Percentiles rank a stretch among this genome's conserved stretches.
Conservation (phyloP, 768 basidiomycete species). For the Lactarius psammicola region DNA sequence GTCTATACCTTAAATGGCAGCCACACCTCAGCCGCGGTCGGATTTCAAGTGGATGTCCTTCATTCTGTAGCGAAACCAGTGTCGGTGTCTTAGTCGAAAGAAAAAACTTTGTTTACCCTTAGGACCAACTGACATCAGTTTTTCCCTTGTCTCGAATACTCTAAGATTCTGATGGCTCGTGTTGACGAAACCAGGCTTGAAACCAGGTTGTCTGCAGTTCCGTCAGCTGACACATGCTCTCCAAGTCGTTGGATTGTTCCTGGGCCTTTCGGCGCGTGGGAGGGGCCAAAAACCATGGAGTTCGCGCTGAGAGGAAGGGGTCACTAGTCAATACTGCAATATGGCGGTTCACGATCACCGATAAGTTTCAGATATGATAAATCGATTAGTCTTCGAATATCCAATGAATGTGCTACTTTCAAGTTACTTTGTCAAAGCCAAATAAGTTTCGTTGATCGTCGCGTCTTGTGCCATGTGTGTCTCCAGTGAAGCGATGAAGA, state of each 20-base stretch:
- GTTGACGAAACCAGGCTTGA: background rate
- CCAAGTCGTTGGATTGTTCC: background rate
- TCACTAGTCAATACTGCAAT: too few species aligned
- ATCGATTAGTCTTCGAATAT: background rate
- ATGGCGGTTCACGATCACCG: background rate
- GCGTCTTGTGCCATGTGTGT: background rate
- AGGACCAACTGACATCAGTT: background rate
- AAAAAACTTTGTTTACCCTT: background rate
- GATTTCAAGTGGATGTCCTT: background rate
- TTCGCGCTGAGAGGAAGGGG: background rate
- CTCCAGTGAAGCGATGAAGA: background rate
- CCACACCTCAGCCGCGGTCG: background rate
- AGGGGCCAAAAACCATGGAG: background rate
- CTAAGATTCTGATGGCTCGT: background rate
- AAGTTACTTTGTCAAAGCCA: background rate
- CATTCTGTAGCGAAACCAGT: background rate
- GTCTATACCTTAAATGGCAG: background rate
- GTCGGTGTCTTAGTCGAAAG: background rate
- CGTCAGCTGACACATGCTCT: constrained; percentile 1
- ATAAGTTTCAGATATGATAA: background rate
- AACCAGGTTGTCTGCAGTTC: background rate
- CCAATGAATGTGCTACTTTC: background rate
- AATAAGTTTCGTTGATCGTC: background rate
- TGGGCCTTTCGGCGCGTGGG: background rate
- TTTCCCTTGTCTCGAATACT: background rate